Conservation (phyloP, 208 protist species). For the Leishmania guyanensis region DNA sequence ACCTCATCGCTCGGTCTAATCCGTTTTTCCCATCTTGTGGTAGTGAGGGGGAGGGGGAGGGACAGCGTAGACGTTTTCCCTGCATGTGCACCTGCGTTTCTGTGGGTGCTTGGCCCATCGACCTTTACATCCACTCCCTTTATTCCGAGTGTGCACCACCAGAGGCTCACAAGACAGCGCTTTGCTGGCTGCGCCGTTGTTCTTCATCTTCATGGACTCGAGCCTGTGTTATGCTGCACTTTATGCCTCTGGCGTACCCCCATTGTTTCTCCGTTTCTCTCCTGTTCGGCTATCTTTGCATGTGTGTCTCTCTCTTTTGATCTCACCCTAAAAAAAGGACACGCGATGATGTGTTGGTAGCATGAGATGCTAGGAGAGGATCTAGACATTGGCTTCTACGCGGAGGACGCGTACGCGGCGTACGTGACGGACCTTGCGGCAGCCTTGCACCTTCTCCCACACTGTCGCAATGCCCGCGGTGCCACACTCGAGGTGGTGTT, state of each 20-base stretch:
- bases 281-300: not conserved
- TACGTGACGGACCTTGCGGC: constrained; percentile 28
- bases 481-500: constrained; percentile 52
- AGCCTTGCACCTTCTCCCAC: constrained; percentile 21
- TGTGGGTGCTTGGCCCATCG: not conserved
- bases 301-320: not conserved
- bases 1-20: not conserved
- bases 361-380: constrained; percentile 28
- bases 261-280: not conserved
- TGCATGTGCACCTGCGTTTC: not conserved
- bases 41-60: not conserved
- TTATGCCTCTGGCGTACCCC: not conserved
- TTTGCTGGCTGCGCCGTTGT: not conserved
- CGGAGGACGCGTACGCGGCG: constrained; percentile 52
- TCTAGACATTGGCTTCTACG: constrained; percentile 43
- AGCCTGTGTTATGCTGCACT: not conserved
- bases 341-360: not conserved
- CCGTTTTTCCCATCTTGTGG: not conserved
- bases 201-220: not conserved
- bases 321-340: not conserved
- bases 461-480: constrained; percentile 43
- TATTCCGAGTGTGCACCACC: not conserved
- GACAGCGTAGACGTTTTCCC: not conserved
- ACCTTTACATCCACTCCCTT: not conserved
- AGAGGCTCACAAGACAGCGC: not conserved